phyloP scores from a whole-genome alignment of 1,284 basidiomycete genomes.

The Fomitiporia mediterranea region DNA sequence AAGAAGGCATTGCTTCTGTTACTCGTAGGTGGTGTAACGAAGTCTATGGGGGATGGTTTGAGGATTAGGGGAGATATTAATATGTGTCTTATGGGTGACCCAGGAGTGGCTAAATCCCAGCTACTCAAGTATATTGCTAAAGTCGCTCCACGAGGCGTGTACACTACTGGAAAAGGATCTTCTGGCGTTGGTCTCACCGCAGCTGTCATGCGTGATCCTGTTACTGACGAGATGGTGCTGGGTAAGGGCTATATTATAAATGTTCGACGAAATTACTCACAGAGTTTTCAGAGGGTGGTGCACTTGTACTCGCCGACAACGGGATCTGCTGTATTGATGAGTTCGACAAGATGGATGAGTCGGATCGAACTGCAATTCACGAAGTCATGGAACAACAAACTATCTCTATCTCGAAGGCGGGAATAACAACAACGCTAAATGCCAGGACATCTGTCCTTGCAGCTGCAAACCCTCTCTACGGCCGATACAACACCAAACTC shows the following conservation, averaged over 20 bases:
- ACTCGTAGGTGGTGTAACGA: slow-evolving; percentile 94
- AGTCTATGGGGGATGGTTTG: slow-evolving; percentile 95
- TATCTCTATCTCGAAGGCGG: slow-evolving; percentile 98
- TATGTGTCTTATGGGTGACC: slow-evolving; percentile 98
- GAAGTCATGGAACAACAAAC: slow-evolving; percentile 99
- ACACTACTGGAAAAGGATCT: slow-evolving; percentile 97
- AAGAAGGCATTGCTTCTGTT: slow-evolving; percentile 96
- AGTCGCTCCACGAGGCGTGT: slow-evolving; percentile 95
- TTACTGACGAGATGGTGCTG: slow-evolving; percentile 99
- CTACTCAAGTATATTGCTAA: slow-evolving; percentile 98
- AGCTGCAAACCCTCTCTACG: slow-evolving; percentile 97
- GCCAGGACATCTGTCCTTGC: slow-evolving; percentile 98
- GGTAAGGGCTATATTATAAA: slow-evolving; percentile 48
- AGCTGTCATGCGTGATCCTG: slow-evolving; percentile 98
- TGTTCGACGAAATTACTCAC: slow-evolving; percentile 16
- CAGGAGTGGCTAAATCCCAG: slow-evolving; percentile 99
- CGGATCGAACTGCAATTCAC: slow-evolving; percentile 97
- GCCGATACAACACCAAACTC: slow-evolving; percentile 95
- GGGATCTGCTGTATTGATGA: slow-evolving; percentile 99
- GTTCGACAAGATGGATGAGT: slow-evolving; percentile 99
- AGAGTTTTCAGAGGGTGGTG: slow-evolving; percentile 83
- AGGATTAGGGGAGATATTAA: slow-evolving; percentile 99
- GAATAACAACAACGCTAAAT: slow-evolving; percentile 97
- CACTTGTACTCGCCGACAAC: slow-evolving; percentile 96
- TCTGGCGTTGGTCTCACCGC: slow-evolving; percentile 98